Conservation (phyloP, 306 rosid genomes). For the Quercus mongolica region DNA sequence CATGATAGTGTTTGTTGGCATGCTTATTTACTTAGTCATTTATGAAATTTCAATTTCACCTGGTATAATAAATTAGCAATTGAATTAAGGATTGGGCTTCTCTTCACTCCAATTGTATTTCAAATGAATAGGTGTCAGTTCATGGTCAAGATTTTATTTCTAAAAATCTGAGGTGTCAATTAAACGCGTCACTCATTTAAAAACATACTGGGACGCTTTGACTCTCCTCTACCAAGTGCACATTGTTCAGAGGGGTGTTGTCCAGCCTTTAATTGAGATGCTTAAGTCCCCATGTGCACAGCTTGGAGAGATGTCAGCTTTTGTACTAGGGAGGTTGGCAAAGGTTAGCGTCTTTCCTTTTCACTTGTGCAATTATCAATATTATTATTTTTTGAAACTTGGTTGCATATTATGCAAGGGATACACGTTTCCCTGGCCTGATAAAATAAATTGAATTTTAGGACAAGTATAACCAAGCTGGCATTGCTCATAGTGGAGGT, state of each 20-base stretch:
- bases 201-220: no score
- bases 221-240: conserved; percentile 52
- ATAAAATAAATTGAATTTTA: conserved; percentile 27
- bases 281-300: conserved; percentile 91
- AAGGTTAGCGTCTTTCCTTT: conserved; percentile 61
- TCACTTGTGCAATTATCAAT: conserved; percentile 10
- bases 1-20: neutral
- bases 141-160: no score
- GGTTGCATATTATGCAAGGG: neutral
- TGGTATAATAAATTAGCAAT: no score
- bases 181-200: no score
- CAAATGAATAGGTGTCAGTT: no score
- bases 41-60: neutral
- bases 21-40: neutral
- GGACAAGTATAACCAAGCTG: conserved; percentile 96
- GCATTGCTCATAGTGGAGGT: conserved; percentile 94
- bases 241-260: conserved; percentile 98
- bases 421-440: conserved; percentile 3
- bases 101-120: no score
- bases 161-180: no score
- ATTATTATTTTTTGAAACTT: neutral
- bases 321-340: conserved; percentile 96
- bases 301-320: conserved; percentile 95
- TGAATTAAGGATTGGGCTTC: no score
- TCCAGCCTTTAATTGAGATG: conserved; percentile 92